Conservation (phyloP, 2,329 filamentous ascomycete species). For the Septoria linicola region DNA sequence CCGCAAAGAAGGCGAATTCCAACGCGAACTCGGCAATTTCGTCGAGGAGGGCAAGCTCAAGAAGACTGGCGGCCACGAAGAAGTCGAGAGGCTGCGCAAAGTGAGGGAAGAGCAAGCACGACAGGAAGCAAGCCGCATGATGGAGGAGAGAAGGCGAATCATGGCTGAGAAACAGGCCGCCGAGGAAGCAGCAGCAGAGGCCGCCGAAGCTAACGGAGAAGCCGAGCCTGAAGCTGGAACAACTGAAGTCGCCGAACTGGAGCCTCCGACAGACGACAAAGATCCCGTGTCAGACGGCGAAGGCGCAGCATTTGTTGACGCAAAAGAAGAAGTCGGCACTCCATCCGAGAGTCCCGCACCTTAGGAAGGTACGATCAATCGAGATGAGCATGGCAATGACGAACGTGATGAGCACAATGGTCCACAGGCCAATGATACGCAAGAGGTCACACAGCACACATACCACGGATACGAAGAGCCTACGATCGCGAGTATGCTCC, state of each 20-base stretch:
- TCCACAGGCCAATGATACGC: not conserved
- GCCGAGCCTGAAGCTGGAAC: not conserved
- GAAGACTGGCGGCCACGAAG: conserved; percentile 93
- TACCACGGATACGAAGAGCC: not conserved
- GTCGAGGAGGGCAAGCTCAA: conserved; percentile 89
- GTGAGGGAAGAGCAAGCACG: conserved; percentile 84
- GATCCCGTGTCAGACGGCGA: conserved; percentile 10
- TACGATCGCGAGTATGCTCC: conserved; percentile 3
- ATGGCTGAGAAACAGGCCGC: conserved; percentile 48
- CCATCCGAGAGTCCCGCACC: conserved; percentile 6
- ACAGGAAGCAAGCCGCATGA: conserved; percentile 65
- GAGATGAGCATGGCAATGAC: not conserved
- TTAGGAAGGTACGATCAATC: conserved; percentile 8
- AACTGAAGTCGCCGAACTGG: not conserved
- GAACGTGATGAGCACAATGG: conserved; percentile 1
- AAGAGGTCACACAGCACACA: not conserved
- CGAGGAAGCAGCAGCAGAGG: conserved; percentile 36
- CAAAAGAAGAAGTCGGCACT: conserved; percentile 12
- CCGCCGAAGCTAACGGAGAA: conserved; percentile 12
- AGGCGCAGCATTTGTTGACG: conserved; percentile 15
- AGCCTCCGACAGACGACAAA: conserved; percentile 8
- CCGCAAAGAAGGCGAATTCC: conserved; percentile 72
- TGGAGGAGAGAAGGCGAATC: conserved; percentile 48
- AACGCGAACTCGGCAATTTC: conserved; percentile 79
- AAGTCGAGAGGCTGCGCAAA: conserved; percentile 80